phyloP scores from a whole-genome alignment of 371 early-diverging fungal species.

The Mucor racemosus region DNA sequence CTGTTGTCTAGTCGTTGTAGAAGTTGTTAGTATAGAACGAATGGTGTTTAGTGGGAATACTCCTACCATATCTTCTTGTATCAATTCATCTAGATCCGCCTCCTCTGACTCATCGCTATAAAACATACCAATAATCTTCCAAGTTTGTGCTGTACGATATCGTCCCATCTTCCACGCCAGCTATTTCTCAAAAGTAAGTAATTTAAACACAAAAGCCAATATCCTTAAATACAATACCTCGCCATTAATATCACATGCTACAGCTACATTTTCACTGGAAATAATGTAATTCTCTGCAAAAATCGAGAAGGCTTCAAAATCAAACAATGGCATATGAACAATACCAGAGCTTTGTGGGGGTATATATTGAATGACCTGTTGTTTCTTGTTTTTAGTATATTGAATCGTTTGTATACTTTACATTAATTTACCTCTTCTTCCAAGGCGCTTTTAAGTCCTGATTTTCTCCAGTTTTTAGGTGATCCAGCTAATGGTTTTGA shows the following conservation, averaged over 20 bases:
- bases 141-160: slow-evolving; percentile 78
- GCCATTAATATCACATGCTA: slow-evolving; percentile 72
- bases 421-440: slow-evolving; percentile 37
- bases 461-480: slow-evolving; percentile 35
- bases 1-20: background rate
- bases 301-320: slow-evolving; percentile 41
- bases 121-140: slow-evolving; percentile 76
- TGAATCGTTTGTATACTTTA: background rate
- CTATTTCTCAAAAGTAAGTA: slow-evolving; percentile 29
- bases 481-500: slow-evolving; percentile 26
- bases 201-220: background rate
- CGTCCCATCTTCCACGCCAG: slow-evolving; percentile 67
- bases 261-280: slow-evolving; percentile 49
- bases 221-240: slow-evolving; percentile 41
- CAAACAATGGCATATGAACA: slow-evolving; percentile 68
- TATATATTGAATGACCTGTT: slow-evolving; percentile 42
- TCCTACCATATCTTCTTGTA: background rate
- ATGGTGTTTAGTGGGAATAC: too few relatives aligned
- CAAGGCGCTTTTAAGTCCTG: slow-evolving; percentile 16
- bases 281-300: slow-evolving; percentile 17
- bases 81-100: background rate
- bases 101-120: slow-evolving; percentile 48
- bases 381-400: too few relatives aligned
- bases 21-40: too few relatives aligned
- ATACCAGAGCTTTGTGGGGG: slow-evolving; percentile 67